Evolutionary conservation across 2,329 filamentous ascomycete genomes (phyloP).

Genomic region (Claviceps spartinae): DNA sequence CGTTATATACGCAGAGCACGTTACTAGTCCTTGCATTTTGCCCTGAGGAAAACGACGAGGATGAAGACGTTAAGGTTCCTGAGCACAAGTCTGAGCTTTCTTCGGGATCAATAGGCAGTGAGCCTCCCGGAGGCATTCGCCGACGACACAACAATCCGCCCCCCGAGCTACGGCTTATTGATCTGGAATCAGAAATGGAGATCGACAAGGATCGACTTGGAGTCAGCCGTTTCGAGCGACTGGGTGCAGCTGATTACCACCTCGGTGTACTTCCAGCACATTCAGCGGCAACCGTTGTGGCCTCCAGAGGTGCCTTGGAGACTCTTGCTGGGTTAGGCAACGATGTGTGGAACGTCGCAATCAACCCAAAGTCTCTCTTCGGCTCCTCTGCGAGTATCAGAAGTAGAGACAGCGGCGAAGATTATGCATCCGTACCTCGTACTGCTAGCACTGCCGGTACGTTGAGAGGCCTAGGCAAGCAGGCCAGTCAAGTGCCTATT

Average conservation of each 20-base stretch:
- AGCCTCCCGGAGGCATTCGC: constrained; percentile 50
- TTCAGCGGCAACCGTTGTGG: constrained; percentile 48
- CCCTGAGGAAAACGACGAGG: constrained; percentile 55
- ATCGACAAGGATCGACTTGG: constrained; percentile 77
- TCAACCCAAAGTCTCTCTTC: constrained; percentile 78
- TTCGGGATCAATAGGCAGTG: constrained; percentile 36
- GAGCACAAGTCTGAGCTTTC: constrained; percentile 31
- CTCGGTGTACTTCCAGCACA: constrained; percentile 68
- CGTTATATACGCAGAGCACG: constrained; percentile 84
- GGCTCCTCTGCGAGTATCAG: constrained; percentile 70
- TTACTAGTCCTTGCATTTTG: constrained; percentile 87
- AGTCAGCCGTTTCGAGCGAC: constrained; percentile 72
- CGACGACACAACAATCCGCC: constrained; percentile 67
- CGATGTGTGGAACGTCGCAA: constrained; percentile 81
- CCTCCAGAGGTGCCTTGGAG: constrained; percentile 60
- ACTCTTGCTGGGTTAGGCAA: constrained; percentile 56
- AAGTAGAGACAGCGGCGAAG: constrained; percentile 48
- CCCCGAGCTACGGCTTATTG: constrained; percentile 82
- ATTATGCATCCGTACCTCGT: constrained; percentile 33
- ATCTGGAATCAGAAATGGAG: constrained; percentile 75
- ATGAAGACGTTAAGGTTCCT: constrained; percentile 21
- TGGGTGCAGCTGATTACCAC: constrained; percentile 87
- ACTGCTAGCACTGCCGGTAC: constrained; percentile 21
- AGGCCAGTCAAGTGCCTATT: constrained; percentile 21
- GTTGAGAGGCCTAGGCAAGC: constrained; percentile 12